A percentile compares a stretch with the other conserved stretches of the same genome.
Conservation (phyloP, 2,329 filamentous ascomycete genomes). For the Penicillium nordicum region DNA sequence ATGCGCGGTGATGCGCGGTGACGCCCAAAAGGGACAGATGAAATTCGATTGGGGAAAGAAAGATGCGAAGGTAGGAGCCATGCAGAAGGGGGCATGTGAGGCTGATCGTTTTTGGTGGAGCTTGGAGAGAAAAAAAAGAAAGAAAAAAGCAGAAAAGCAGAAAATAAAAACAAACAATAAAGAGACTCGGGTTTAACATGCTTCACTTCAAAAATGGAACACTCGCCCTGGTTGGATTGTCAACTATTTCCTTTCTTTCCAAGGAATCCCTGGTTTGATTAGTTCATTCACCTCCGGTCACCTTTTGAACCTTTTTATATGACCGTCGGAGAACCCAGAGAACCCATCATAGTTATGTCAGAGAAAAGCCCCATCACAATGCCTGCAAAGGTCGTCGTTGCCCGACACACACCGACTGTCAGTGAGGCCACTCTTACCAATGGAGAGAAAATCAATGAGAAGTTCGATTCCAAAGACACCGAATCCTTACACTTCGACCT, state of each 20-base stretch:
- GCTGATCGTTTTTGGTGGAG: neutral
- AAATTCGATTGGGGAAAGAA: neutral
- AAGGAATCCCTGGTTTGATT: neutral
- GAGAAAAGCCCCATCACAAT: conserved; percentile 16
- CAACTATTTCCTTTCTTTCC: conserved; percentile 8
- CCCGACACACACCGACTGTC: conserved; percentile 3
- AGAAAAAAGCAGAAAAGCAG: neutral
- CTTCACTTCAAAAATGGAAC: conserved; percentile 4
- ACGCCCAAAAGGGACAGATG: neutral
- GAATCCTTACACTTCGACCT: neutral
- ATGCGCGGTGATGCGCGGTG: neutral
- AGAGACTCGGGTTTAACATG: neutral
- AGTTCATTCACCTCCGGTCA: conserved; percentile 7
- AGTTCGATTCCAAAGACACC: conserved; percentile 12
- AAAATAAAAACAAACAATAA: neutral
- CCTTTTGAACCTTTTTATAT: conserved; percentile 18
- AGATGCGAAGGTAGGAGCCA: neutral
- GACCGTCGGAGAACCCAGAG: neutral
- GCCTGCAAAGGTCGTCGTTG: conserved; percentile 4
- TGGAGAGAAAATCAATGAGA: conserved; percentile 16
- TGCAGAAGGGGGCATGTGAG: neutral
- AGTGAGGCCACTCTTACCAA: conserved; percentile 23
- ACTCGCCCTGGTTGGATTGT: conserved; percentile 16
- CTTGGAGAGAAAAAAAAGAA: neutral
- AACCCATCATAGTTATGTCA: conserved; percentile 15